phyloP scores from a whole-genome alignment of 2,329 filamentous ascomycete species.

The Pestalotiopsis fici region DNA sequence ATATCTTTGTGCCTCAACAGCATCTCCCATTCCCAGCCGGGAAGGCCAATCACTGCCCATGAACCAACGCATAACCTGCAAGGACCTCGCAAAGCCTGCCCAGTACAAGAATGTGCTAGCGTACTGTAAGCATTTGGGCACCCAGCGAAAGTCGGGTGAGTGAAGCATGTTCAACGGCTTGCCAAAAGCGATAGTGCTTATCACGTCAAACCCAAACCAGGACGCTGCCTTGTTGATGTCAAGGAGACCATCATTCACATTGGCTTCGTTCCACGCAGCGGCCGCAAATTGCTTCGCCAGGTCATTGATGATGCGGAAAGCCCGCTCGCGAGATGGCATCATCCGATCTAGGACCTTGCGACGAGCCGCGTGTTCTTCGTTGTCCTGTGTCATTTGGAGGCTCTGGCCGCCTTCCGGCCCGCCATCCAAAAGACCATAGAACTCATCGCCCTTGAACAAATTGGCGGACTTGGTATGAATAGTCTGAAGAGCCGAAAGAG shows the following conservation, averaged over 20 bases:
- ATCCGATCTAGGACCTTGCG: slow-evolving; percentile 4
- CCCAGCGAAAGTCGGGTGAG: background rate
- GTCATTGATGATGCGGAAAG: background rate
- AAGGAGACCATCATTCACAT: background rate
- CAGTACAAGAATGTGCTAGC: slow-evolving; percentile 8
- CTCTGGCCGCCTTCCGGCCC: slow-evolving; percentile 7
- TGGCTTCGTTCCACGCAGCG: background rate
- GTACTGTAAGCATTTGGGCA: slow-evolving; percentile 4
- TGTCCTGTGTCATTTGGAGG: slow-evolving; percentile 5
- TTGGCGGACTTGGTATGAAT: slow-evolving; percentile 7
- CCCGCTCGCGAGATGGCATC: slow-evolving; percentile 5
- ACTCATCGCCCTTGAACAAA: slow-evolving; percentile 10
- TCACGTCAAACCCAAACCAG: slow-evolving; percentile 8
- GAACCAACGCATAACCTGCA: background rate
- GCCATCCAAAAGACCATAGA: slow-evolving; percentile 9
- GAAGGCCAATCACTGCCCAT: slow-evolving; percentile 4
- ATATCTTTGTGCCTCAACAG: slow-evolving; percentile 3
- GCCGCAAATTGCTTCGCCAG: background rate
- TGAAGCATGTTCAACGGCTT: slow-evolving; percentile 1
- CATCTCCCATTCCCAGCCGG: background rate
- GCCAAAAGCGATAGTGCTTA: slow-evolving; percentile 2
- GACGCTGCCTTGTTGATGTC: slow-evolving; percentile 5
- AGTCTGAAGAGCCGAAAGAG: slow-evolving; percentile 8
- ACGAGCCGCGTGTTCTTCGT: slow-evolving; percentile 3
- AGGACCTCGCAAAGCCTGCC: background rate